Base-by-base conservation (phyloP, 2,329 filamentous ascomycete genomes). In the Pseudogymnoascus sp. region DNA sequence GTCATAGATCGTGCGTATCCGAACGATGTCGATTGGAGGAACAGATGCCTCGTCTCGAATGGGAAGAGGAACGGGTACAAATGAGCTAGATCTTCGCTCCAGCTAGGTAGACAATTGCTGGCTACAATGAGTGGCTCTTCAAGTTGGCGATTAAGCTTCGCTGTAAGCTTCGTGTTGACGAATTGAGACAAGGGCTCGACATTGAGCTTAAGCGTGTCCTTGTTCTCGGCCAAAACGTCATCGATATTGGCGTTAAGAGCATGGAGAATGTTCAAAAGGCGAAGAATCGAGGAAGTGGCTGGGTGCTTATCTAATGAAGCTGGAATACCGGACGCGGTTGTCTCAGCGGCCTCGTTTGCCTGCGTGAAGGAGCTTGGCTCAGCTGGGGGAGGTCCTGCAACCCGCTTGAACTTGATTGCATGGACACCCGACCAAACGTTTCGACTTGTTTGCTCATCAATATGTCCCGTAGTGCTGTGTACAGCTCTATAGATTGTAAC, bases 1-100 rank as follows among this genome's bases (percentile, higher is more conserved):
- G 89, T 89, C 94, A 99, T 97, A 16, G 94, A 97, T 66, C 94
- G 86, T 42, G 93, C 93, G 78, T 99, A 99, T 22, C 94, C 94
- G 72, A 99, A 99, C 0, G 94, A 97, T 0, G 95, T 99, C 2
- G 93, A 99, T 75, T 97, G 94, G 35, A 99, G 78, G 81, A 99
- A 99, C 38, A 99, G 80, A 75, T 99, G 93, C 11, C 94, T 87
- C 1, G 94, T 97, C 79, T 99, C 94, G 70, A 99, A 99, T 2
- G 94, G 94, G 74, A 99, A 99, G 11, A 99, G 79, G 81, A 99
- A 99, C 0, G 94, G 93, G 72, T 97, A 99, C 1, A 95, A 80
- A 35, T 94, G 88, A 8, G 94, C 92, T 60, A 99, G 78, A 72
- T 99, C 94, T 75, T 97, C 93, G 65, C 91, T 95, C 94, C 94